Evolutionary conservation across 345 rosid species (phyloP), one percentile per base, ranked within the genome.

Genomic region (Eutrema heterophyllum): DNA sequence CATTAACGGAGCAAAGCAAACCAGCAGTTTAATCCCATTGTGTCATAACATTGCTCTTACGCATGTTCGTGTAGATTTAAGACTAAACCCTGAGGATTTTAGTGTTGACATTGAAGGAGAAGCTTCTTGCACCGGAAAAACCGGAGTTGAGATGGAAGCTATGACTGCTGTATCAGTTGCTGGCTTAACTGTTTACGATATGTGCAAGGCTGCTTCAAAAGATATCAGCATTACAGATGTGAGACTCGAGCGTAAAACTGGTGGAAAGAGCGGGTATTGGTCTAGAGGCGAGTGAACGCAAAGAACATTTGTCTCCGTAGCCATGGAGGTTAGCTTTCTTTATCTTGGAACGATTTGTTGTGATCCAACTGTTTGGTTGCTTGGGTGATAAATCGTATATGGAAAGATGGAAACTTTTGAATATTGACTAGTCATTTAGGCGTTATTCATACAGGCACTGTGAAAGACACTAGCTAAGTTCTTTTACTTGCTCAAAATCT

Each of bases 181-280:
- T 5, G 94, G 92, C 12, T 85, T 95, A 33, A 88, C 96, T n/a
- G 96, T 92, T 38, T 88, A 95, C 36, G 99, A 95, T 65, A 95
- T 92, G 99, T 95, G 99, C 79, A 90, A 92, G 83, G 99, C 96
- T 78, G 97, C 96, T 60, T 95, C 97, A 0, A 90, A 92, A 79
- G 98, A 84, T 67, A 87, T 95, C 9, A 74, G 70, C 61, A 84
- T 92, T 39, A 85, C 90, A 1, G 83, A 82, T 38, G 79, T 88
- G 41, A 76, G 72, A 75, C 92, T 95, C 8, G 92, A 92, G 63
- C 33, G 68, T 41, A 92, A 90, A 84, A 81, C 86, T 64, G 98
- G 99, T 53, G 99, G 97, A 52, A 90, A 90, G 75, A 92, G 92
- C 7, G 96, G 98, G 36, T 79, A 77, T 59, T 92, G 97, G 98